These are phyloP conservation scores for Geotrichum australiense DNA, from an alignment of 1,139 yeast species.

Conservation along the genomic window DNA sequence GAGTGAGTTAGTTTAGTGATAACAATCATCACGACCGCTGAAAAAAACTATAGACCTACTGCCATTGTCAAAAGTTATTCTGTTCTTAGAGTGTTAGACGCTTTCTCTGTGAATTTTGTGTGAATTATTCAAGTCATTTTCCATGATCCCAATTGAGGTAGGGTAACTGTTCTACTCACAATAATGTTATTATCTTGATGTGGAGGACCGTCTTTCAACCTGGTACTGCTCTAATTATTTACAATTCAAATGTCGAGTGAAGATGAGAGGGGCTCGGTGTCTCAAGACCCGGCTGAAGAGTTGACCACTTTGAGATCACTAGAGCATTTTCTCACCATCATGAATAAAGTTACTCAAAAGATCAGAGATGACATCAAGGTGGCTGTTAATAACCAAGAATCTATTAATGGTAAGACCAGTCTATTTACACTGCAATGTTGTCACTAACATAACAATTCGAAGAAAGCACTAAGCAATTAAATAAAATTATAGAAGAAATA, in stretches of 20 bases:
- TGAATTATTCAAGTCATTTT: too few species aligned
- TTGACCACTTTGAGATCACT: constrained; percentile 4
- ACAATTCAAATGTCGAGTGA: too few species aligned
- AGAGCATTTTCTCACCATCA: constrained; percentile 25
- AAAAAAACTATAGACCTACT: constrained; percentile 7
- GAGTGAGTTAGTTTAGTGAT: not conserved
- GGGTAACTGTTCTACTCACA: too few species aligned
- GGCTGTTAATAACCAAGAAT: constrained; percentile 22
- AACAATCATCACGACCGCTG: not conserved
- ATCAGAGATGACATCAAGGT: constrained; percentile 27
- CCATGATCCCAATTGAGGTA: too few species aligned
- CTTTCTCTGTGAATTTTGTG: too few species aligned
- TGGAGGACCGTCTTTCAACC: too few species aligned
- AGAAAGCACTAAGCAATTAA: constrained; percentile 10
- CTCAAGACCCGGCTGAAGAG: constrained; percentile 7
- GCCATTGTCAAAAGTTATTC: constrained; percentile 9
- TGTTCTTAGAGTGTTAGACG: too few species aligned
- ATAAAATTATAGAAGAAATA: constrained; percentile 1
- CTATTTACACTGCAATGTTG: not conserved
- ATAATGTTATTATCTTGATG: too few species aligned
- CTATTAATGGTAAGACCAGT: constrained; percentile 19
- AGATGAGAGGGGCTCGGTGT: too few species aligned
- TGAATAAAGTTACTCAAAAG: constrained; percentile 23
- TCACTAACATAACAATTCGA: constrained; percentile 2
- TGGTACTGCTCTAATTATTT: too few species aligned